Evolutionary conservation across 2,329 filamentous ascomycete species (phyloP).

Genomic region (Septoria linicola): DNA sequence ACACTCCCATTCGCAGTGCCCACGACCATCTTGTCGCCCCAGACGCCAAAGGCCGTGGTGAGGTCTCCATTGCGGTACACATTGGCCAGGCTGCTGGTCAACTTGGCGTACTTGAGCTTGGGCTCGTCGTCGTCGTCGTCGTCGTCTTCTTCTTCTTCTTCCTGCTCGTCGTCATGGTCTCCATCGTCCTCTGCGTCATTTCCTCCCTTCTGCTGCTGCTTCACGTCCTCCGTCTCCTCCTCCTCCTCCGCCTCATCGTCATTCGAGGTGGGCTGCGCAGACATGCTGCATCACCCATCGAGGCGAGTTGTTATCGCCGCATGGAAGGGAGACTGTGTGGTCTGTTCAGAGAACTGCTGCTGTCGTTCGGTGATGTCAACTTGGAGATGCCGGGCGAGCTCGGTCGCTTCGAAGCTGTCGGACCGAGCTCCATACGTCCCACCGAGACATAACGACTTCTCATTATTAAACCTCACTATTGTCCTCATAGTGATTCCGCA

Average conservation of each 20-base stretch:
- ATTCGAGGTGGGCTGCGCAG: conserved; percentile 30
- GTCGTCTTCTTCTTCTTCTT: conserved; percentile 62
- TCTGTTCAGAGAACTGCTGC: not conserved
- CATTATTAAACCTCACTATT: too few species aligned
- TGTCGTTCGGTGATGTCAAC: conserved; percentile 6
- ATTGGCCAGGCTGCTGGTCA: conserved; percentile 75
- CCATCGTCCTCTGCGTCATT: conserved; percentile 21
- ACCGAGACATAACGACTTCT: too few species aligned
- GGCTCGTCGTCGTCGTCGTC: conserved; percentile 93
- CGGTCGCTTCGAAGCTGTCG: too few species aligned
- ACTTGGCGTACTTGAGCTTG: conserved; percentile 83
- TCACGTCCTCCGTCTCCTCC: conserved; percentile 17
- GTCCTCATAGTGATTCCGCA: too few species aligned
- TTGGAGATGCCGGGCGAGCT: too few species aligned
- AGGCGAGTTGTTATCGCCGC: conserved; percentile 13
- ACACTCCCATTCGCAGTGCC: conserved; percentile 97
- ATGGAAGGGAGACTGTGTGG: not conserved
- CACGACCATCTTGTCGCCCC: conserved; percentile 95
- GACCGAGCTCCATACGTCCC: too few species aligned
- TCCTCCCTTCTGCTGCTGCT: conserved; percentile 9
- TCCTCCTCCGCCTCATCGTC: conserved; percentile 32
- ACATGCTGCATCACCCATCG: conserved; percentile 38
- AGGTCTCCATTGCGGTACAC: conserved; percentile 85
- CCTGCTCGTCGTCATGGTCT: conserved; percentile 36
- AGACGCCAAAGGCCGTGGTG: conserved; percentile 84